Evolutionary conservation across 2,329 filamentous ascomycete species (phyloP).

Genomic region (Gaeumannomyces tritici): DNA sequence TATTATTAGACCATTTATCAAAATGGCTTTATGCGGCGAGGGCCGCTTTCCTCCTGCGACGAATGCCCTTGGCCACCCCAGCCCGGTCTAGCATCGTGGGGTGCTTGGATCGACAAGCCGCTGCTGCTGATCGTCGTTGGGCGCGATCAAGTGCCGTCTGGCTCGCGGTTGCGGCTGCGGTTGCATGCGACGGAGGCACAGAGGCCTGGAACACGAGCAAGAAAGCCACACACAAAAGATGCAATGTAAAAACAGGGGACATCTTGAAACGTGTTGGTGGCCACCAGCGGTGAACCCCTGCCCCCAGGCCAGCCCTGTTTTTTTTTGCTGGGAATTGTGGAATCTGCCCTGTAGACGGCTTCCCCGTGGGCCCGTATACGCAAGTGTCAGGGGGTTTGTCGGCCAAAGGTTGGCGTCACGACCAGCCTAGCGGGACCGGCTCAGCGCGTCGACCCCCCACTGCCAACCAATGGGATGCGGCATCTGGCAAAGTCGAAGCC

Average conservation of each 20-base stretch:
- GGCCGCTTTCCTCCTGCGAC: not conserved
- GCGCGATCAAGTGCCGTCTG: not conserved
- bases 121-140: not conserved
- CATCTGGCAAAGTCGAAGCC: not conserved
- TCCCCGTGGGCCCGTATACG: not conserved
- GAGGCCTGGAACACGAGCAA: not conserved
- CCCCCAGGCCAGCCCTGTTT: no score
- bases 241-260: not conserved
- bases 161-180: no score
- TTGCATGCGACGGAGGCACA: no score
- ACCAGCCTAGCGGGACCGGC: not conserved
- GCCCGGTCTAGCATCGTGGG: not conserved
- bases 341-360: not conserved
- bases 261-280: no score
- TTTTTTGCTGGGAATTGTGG: not conserved
- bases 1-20: not conserved
- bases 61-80: no score
- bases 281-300: no score
- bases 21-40: not conserved
- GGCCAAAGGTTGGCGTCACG: not conserved
- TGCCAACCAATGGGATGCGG: not conserved
- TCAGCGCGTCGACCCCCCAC: not conserved
- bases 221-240: not conserved
- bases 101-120: not conserved
- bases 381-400: not conserved